Percentiles rank a stretch among this genome's conserved stretches.
Conservation (phyloP, 2,329 filamentous ascomycete genomes). For the Ilyonectria sp. region DNA sequence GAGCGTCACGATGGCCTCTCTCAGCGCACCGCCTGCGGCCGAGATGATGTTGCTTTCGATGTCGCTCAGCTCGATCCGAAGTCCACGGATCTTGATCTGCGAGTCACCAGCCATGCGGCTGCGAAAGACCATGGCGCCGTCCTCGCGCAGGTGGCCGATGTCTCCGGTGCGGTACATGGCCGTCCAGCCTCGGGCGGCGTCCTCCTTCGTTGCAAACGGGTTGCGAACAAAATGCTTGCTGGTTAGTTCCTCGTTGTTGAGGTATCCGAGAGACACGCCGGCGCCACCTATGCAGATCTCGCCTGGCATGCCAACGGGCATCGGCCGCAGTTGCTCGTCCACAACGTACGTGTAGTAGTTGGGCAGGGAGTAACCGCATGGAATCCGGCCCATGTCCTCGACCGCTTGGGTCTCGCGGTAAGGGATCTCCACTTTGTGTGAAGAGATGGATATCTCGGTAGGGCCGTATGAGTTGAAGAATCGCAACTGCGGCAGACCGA, state of each 20-base stretch:
- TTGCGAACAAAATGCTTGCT: conserved; percentile 34
- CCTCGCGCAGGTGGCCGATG: conserved; percentile 45
- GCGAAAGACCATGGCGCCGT: conserved; percentile 52
- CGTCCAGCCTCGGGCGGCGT: conserved; percentile 36
- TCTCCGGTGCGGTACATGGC: conserved; percentile 60
- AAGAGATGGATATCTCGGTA: no score
- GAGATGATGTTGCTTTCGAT: conserved; percentile 42
- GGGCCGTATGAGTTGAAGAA: conserved; percentile 50
- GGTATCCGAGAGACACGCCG: conserved; percentile 57
- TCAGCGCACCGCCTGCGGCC: background rate
- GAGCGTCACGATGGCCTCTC: conserved; percentile 22
- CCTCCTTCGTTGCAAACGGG: conserved; percentile 28
- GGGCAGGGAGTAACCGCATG: no score
- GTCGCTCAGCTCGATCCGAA: conserved; percentile 62
- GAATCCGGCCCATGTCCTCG: no score
- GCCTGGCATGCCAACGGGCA: conserved; percentile 17
- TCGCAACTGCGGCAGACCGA: background rate
- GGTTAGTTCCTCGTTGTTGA: conserved; percentile 44
- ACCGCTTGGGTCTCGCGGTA: no score
- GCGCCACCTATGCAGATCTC: conserved; percentile 49
- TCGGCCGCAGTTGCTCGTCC: conserved; percentile 11
- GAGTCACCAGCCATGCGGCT: conserved; percentile 57
- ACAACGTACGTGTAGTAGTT: conserved; percentile 29
- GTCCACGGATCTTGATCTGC: conserved; percentile 60
- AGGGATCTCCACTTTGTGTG: no score